Evolutionary conservation across 371 early-diverging fungal genomes (phyloP), one percentile per base, ranked within the genome.

Genomic region (Mucor mucedo): DNA sequence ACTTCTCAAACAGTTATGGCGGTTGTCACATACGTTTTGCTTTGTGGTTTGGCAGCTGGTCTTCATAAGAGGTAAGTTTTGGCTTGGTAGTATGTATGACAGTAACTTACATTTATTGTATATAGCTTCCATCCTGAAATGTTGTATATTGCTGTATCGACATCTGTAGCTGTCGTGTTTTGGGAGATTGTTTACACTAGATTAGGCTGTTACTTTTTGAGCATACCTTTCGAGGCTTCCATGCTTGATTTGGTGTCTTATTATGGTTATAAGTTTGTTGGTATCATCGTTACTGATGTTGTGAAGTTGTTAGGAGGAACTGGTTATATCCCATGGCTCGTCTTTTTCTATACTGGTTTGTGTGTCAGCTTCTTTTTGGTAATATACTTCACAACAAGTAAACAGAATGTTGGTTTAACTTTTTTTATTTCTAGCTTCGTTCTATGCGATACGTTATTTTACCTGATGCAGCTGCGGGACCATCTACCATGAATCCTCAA

Each of bases 181-280:
- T 78, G 90, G 63, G 95, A 97, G 76, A 87, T 95, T 38, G 63
- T 91, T 40, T 76, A 95, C 42, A 84, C 94, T 40, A 93, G 95
- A 58, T 71, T 94, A 40, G 92, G 93, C 5, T 90, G 89, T 66
- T 99, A 97, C 70, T 83, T 99, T 62, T 77, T 99, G 54, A 95
- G 87, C 63, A 92, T 97, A 57, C 80, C 89, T 4, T 85, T 87
- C n/a, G 93, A 96, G 56, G 87, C 89, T n/a, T 87, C 92, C 9
- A 84, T 94, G 60, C 70, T 97, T 62, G 98, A 98, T 70, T 73
- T 97, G 49, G 68, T 98, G 40, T 86, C 94, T 14, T 97, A 93
- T 73, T 90, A 92, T 69, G 98, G 99, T 6, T 99, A 99, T 79
- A 98, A 98, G 78, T 99, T 95, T 84, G 91, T 97, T 42, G 88